phyloP scores from a whole-genome alignment of 306 rosid species.

The Sindora glabra region DNA sequence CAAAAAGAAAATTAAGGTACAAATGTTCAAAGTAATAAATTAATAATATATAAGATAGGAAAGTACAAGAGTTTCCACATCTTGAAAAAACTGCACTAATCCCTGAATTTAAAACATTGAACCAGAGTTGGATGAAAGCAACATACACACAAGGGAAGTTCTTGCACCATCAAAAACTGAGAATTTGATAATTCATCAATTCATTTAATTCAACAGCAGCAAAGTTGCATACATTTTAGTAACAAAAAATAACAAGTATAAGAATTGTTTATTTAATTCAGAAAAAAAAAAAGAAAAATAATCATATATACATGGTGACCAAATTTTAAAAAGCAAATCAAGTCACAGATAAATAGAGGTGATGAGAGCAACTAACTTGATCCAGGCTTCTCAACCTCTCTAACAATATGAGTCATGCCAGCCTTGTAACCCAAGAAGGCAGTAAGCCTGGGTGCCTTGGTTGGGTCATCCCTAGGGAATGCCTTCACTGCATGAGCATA shows the following conservation, averaged over 20 bases:
- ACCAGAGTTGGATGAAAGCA: no score
- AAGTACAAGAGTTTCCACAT: not conserved
- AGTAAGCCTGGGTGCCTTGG: constrained; percentile 57
- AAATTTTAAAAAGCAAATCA: not conserved
- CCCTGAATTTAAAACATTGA: not conserved
- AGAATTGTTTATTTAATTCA: no score
- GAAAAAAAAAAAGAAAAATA: no score
- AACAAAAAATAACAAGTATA: no score
- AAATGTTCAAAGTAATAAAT: not conserved
- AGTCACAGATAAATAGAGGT: not conserved
- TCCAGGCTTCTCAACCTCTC: constrained; percentile 86
- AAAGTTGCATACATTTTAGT: no score
- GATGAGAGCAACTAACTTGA: constrained; percentile 33
- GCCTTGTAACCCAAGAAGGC: constrained; percentile 87
- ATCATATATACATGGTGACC: no score
- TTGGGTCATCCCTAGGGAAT: constrained; percentile 74
- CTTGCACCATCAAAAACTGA: no score
- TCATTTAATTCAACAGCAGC: no score
- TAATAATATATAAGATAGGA: no score
- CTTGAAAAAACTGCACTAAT: not conserved
- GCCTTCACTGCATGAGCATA: constrained; percentile 57
- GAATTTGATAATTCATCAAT: no score
- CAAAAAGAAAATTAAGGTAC: no score
- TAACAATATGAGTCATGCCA: constrained; percentile 83
- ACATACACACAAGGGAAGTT: no score